Evolutionary conservation across 257 asterid species (phyloP), one percentile per base, ranked within the genome.

Genomic region (Solanum ossicruentum): DNA sequence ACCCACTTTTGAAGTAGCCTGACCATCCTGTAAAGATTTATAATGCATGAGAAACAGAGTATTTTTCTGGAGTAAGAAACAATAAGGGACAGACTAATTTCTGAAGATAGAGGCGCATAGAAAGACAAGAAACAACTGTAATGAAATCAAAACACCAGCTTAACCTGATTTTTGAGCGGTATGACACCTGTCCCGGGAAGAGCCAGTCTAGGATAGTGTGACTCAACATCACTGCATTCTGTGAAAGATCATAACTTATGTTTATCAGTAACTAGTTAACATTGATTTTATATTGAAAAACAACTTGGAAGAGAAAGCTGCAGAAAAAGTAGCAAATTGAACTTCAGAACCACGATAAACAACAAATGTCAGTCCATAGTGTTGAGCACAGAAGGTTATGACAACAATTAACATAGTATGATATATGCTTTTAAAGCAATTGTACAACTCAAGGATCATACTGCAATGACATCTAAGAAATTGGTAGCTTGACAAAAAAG

Each of bases 171-270:
- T 87, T 90, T 90, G 65, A 91, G 85, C 63, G 90, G 94, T 89
- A 83, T 91, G 88, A 90, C 93, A 39, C 91, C 97, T 70, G 93
- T 79, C 77, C 98, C 93, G 45, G 98, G 99, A 90, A 93, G 89
- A 85, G 90, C 89, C 84, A 93, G 84, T 63, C 90, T 90, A 70
- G 98, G 97, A 89, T 93, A 95, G 88, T 84, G 95, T 85, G 98
- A 88, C 87, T 94, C 93, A 85, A 96, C 97, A 18, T 91, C 92
- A 84, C 92, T 91, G 91, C 92, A 90, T 81, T 91, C 99, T 96
- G 84, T 84, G 81, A 82, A 84, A 49, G 85, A 86, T 52, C 80
- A 70, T 17, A 16, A 45, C 57, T 18, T 17, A 32, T 32, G 54
- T 12, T 72, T 15, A 20, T 63, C 51, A 17, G 82, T 21, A 41